These are phyloP conservation scores for Cornus controversa DNA, from an alignment of 148 eudicot genomes.

Conservation along the genomic window DNA sequence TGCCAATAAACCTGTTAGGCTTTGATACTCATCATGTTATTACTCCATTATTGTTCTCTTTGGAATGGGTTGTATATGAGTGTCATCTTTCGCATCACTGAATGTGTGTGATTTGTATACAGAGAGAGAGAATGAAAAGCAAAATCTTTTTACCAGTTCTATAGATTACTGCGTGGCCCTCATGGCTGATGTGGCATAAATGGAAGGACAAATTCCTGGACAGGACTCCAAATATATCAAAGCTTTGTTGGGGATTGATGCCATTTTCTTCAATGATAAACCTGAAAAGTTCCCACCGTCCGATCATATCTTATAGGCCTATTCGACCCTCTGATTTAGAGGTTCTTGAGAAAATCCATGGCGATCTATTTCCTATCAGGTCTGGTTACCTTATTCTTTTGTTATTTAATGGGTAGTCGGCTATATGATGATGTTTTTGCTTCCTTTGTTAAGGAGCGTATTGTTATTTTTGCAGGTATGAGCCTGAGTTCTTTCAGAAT, in stretches of 20 bases:
- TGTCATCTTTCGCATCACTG: too few relatives aligned
- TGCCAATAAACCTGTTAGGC: too few relatives aligned
- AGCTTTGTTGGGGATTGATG: slow-evolving; percentile 52
- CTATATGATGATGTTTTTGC: slow-evolving; percentile 3
- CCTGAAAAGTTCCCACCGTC: slow-evolving; percentile 46
- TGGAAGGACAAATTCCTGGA: slow-evolving; percentile 40
- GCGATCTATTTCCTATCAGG: slow-evolving; percentile 91
- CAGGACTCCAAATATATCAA: slow-evolving; percentile 26
- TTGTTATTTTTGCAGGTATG: slow-evolving; percentile 59
- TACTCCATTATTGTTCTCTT: too few relatives aligned
- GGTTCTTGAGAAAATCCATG: slow-evolving; percentile 65
- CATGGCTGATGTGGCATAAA: slow-evolving; percentile 39
- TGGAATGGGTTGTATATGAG: too few relatives aligned
- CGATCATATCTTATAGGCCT: slow-evolving; percentile 71
- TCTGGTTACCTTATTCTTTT: slow-evolving; percentile 16
- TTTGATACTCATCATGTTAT: too few relatives aligned
- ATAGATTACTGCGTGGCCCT: slow-evolving; percentile 32
- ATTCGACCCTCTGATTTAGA: slow-evolving; percentile 69
- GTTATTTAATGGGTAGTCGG: slow-evolving; percentile 3
- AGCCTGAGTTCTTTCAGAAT: slow-evolving; percentile 77
- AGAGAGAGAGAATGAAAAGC: too few relatives aligned
- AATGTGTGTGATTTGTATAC: too few relatives aligned
- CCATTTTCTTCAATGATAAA: slow-evolving; percentile 57
- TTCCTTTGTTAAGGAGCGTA: slow-evolving; percentile 1
- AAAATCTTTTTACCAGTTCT: too few relatives aligned